A percentile compares a stretch with the other conserved stretches of the same genome.
Evolutionary conservation across 2,329 filamentous ascomycete genomes (phyloP).

Genomic region (Scleromitrula shiraiana): DNA sequence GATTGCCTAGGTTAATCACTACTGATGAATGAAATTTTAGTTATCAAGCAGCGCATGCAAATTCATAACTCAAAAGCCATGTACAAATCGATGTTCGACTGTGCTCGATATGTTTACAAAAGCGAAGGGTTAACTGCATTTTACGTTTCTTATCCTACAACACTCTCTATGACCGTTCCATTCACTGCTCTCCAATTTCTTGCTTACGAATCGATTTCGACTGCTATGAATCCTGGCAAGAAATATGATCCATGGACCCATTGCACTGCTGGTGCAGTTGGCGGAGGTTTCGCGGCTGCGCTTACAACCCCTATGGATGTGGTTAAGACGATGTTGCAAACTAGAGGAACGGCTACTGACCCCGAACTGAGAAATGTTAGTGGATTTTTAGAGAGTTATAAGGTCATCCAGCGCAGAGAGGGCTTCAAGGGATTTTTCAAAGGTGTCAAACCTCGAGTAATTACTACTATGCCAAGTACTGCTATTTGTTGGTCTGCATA

Average conservation of each 20-base stretch:
- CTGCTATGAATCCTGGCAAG: constrained; percentile 78
- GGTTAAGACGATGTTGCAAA: constrained; percentile 96
- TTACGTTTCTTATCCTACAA: constrained; percentile 97
- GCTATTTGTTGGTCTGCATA: constrained; percentile 96
- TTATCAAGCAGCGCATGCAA: constrained; percentile 99
- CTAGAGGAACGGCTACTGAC: constrained; percentile 75
- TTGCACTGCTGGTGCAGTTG: constrained; percentile 84
- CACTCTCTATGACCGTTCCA: constrained; percentile 95
- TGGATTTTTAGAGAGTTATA: constrained; percentile 26
- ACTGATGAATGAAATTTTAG: constrained; percentile 39
- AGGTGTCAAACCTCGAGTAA: constrained; percentile 79
- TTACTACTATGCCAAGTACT: constrained; percentile 97
- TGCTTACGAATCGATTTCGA: constrained; percentile 94
- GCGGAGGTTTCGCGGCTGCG: constrained; percentile 86
- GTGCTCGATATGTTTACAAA: constrained; percentile 79
- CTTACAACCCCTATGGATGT: constrained; percentile 96
- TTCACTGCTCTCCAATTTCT: constrained; percentile 97
- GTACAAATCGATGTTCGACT: constrained; percentile 81
- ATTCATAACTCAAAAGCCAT: constrained; percentile 83
- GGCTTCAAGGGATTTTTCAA: constrained; percentile 86
- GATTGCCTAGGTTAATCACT: background rate
- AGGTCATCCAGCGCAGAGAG: constrained; percentile 55
- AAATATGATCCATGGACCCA: constrained; percentile 90
- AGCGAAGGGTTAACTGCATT: constrained; percentile 86
- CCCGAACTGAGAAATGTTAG: constrained; percentile 47